phyloP scores from a whole-genome alignment of 345 rosid genomes.

The Anastatica hierochuntica region DNA sequence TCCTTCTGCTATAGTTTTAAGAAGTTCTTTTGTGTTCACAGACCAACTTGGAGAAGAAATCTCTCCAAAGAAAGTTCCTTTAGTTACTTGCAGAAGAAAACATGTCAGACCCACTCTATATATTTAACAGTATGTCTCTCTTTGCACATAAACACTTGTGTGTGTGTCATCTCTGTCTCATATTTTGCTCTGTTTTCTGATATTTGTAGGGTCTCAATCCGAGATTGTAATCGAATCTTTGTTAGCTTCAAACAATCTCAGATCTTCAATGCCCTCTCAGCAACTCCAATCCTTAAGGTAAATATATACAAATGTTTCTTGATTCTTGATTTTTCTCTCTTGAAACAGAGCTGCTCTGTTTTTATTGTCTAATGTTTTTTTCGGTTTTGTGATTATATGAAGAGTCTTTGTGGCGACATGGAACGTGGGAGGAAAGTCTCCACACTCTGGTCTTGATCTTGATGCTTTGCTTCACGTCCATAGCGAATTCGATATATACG shows the following conservation, averaged over 20 bases:
- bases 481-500: slow-evolving; percentile 60
- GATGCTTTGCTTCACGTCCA: slow-evolving; percentile 58
- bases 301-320: slow-evolving; percentile 1
- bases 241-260: slow-evolving; percentile 27
- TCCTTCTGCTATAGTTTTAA: too few species aligned
- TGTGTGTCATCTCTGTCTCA: neutral
- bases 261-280: slow-evolving; percentile 35
- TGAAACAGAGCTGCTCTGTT: slow-evolving; percentile 15
- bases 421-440: slow-evolving; percentile 95
- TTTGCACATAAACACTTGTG: neutral
- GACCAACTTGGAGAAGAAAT: neutral
- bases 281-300: slow-evolving; percentile 57
- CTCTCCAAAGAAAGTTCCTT: slow-evolving; percentile 19
- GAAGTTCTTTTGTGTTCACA: slow-evolving; percentile 7
- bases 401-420: slow-evolving; percentile 95
- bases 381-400: slow-evolving; percentile 4
- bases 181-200: slow-evolving; percentile 1
- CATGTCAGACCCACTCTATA: neutral
- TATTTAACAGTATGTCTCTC: neutral
- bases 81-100: neutral
- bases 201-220: slow-evolving; percentile 36
- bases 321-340: neutral
- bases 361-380: neutral
- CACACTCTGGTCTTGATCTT: slow-evolving; percentile 47
- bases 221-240: slow-evolving; percentile 37